Conservation (phyloP, 208 protist species). For the Vickermania ingenoplastis region DNA sequence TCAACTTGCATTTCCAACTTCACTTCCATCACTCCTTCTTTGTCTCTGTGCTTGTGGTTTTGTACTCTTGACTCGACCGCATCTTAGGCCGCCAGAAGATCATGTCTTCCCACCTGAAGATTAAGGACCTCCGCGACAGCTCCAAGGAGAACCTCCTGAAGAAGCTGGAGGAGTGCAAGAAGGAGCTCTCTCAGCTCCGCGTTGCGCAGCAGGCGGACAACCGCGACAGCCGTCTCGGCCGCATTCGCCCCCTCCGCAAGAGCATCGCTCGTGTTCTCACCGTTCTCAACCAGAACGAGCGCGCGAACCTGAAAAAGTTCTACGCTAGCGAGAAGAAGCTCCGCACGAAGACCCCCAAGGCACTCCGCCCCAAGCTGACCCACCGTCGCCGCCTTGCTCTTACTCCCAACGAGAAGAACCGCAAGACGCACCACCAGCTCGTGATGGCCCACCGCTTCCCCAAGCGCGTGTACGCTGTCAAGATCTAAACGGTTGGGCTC, state of each 20-base stretch:
- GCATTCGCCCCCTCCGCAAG: conserved; percentile 96
- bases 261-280: conserved; percentile 95
- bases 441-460: conserved; percentile 74
- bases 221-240: conserved; percentile 85
- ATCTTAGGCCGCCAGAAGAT: conserved; percentile 1
- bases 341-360: conserved; percentile 62
- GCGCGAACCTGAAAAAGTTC: conserved; percentile 87
- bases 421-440: conserved; percentile 77
- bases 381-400: conserved; percentile 81
- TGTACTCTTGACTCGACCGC: too few species aligned
- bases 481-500: conserved; percentile 72
- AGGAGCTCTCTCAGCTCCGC: conserved; percentile 94
- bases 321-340: conserved; percentile 90
- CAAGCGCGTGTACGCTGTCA: conserved; percentile 83
- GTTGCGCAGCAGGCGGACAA: conserved; percentile 93
- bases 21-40: too few species aligned
- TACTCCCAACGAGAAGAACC: conserved; percentile 82
- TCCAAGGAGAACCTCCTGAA: conserved; percentile 95
- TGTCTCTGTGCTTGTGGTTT: too few species aligned
- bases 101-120: conserved; percentile 83
- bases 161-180: conserved; percentile 96
- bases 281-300: conserved; percentile 95
- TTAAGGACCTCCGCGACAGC: conserved; percentile 90
- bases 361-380: conserved; percentile 80
- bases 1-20: too few species aligned